These are phyloP conservation scores for Cucurbita ficifolia DNA, from an alignment of 306 rosid species.

Conservation along the genomic window DNA sequence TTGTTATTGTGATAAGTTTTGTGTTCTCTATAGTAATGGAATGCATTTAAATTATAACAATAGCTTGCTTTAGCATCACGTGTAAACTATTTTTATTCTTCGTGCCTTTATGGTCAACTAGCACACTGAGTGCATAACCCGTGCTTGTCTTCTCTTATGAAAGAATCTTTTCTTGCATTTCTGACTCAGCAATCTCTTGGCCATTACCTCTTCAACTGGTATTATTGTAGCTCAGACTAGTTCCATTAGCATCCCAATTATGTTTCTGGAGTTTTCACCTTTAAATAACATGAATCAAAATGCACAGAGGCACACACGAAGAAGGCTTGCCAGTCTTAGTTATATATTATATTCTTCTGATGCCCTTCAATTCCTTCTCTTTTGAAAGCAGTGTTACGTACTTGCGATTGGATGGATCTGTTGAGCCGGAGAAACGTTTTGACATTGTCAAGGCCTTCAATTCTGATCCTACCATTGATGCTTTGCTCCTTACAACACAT, in stretches of 20 bases:
- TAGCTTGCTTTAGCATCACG: background rate
- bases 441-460: slow-evolving; percentile 90
- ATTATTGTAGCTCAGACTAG: background rate
- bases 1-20: background rate
- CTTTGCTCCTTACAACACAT: slow-evolving; percentile 78
- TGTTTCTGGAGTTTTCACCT: background rate
- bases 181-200: background rate
- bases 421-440: slow-evolving; percentile 72
- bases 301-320: too few species aligned
- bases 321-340: too few species aligned
- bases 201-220: background rate
- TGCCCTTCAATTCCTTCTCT: background rate
- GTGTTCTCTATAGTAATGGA: background rate
- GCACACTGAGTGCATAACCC: background rate
- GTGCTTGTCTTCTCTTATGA: background rate
- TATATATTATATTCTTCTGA: too few species aligned
- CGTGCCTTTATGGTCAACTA: background rate
- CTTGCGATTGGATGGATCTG: slow-evolving; percentile 93
- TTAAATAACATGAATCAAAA: too few species aligned
- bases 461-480: slow-evolving; percentile 97
- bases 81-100: background rate
- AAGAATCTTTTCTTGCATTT: background rate
- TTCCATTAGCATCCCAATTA: background rate
- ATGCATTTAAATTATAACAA: background rate
- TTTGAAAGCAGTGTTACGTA: slow-evolving; percentile 51